Conservation (phyloP, 2,329 filamentous ascomycete genomes). For the Microcyclospora tardicrescens region DNA sequence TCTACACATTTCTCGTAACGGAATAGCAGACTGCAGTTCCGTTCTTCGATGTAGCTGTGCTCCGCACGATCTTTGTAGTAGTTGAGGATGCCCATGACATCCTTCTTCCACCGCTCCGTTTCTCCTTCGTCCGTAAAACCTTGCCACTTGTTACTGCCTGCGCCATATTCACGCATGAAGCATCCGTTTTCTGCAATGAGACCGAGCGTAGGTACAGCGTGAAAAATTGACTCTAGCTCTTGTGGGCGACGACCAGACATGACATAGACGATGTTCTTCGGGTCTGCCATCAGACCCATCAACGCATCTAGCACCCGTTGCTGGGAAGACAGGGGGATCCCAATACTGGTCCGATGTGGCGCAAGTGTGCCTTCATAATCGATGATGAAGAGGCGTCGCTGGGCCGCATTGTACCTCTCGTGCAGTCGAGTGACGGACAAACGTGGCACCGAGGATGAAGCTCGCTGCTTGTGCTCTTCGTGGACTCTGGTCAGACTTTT, state of each 20-base stretch:
- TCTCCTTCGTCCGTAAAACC: slow-evolving; percentile 61
- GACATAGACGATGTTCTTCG: slow-evolving; percentile 76
- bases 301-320: slow-evolving; percentile 73
- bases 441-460: slow-evolving; percentile 75
- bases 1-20: slow-evolving; percentile 78
- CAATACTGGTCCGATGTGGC: slow-evolving; percentile 70
- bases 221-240: slow-evolving; percentile 77
- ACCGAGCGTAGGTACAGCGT: slow-evolving; percentile 67
- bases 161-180: slow-evolving; percentile 61
- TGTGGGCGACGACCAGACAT: slow-evolving; percentile 84
- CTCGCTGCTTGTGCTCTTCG: slow-evolving; percentile 71
- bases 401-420: slow-evolving; percentile 51
- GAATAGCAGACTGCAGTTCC: slow-evolving; percentile 84
- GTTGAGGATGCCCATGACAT: slow-evolving; percentile 66
- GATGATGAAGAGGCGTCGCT: slow-evolving; percentile 69
- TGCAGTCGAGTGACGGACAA: slow-evolving; percentile 56
- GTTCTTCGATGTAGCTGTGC: slow-evolving; percentile 75
- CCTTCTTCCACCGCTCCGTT: slow-evolving; percentile 67
- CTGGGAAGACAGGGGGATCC: slow-evolving; percentile 75
- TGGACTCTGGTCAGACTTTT: slow-evolving; percentile 60
- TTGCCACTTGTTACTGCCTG: slow-evolving; percentile 51
- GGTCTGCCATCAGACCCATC: slow-evolving; percentile 67
- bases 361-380: slow-evolving; percentile 92
- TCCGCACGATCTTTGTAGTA: slow-evolving; percentile 88
- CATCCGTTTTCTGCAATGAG: slow-evolving; percentile 92